Evolutionary conservation across 768 basidiomycete species (phyloP).

Genomic region (Suillus clintonianus): DNA sequence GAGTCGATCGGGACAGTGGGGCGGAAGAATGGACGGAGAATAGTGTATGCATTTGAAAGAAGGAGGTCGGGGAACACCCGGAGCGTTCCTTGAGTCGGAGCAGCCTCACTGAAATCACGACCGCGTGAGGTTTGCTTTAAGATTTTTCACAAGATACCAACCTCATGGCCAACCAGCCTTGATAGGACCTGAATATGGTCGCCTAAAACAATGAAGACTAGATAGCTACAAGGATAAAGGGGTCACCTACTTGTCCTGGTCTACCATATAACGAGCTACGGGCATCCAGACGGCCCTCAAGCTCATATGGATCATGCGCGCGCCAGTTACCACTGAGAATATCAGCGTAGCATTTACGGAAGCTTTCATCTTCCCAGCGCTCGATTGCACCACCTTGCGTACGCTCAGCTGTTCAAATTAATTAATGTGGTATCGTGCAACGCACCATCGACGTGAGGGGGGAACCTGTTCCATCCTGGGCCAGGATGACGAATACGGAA

Average conservation of each 20-base stretch:
- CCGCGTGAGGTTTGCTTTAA: neutral
- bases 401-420: neutral
- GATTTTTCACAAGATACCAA: conserved; percentile 18
- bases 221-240: neutral
- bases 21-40: conserved; percentile 77
- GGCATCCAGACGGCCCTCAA: conserved; percentile 61
- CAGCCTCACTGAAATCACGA: conserved; percentile 51
- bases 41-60: conserved; percentile 69
- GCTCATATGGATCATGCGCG: conserved; percentile 66
- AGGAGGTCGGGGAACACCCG: conserved; percentile 67
- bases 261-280: conserved; percentile 65
- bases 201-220: conserved; percentile 30
- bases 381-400: conserved; percentile 68
- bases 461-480: conserved; percentile 52
- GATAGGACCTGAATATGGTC: conserved; percentile 63
- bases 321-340: conserved; percentile 66
- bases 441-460: conserved; percentile 55
- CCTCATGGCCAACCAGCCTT: conserved; percentile 78
- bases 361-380: conserved; percentile 67
- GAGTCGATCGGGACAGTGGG: conserved; percentile 43
- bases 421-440: conserved; percentile 24
- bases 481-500: conserved; percentile 77
- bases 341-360: conserved; percentile 59
- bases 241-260: conserved; percentile 44
- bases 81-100: conserved; percentile 68